A percentile compares a stretch with the other conserved stretches of the same genome.
Evolutionary conservation across 2,329 filamentous ascomycete genomes (phyloP).

Genomic region (Fusarium abutilonis): DNA sequence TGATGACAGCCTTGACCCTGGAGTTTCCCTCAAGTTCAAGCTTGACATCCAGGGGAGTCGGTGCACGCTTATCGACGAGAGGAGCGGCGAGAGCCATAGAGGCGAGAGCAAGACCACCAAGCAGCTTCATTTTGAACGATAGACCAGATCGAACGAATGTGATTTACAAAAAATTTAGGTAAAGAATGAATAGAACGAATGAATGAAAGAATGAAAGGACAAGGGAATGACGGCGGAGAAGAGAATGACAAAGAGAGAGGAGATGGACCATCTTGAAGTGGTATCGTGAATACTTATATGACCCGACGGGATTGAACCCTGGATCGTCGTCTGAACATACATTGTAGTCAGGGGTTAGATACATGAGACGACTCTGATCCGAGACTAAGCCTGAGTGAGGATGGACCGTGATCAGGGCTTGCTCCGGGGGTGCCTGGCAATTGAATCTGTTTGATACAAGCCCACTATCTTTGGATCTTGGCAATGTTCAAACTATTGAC

Average conservation of each 20-base stretch:
- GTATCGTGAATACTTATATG: constrained; percentile 31
- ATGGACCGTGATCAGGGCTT: constrained; percentile 23
- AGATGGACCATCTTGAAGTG: constrained; percentile 6
- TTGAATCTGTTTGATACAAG: constrained; percentile 25
- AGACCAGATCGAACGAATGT: constrained; percentile 26
- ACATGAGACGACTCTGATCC: constrained; percentile 18
- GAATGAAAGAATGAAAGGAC: constrained; percentile 11
- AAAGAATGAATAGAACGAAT: constrained; percentile 15
- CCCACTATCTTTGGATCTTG: neutral
- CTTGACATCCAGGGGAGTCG: constrained; percentile 55
- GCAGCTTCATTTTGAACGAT: constrained; percentile 43
- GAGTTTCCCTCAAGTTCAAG: constrained; percentile 62
- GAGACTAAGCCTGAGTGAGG: neutral
- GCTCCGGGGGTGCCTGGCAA: constrained; percentile 13
- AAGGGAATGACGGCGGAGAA: constrained; percentile 14
- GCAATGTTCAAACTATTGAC: constrained; percentile 4
- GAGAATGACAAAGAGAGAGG: neutral
- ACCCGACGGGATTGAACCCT: constrained; percentile 1
- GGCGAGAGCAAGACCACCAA: constrained; percentile 43
- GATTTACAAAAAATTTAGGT: constrained; percentile 1
- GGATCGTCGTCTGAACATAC: constrained; percentile 12
- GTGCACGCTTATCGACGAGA: constrained; percentile 48
- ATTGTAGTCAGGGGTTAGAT: constrained; percentile 5
- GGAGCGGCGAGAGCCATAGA: constrained; percentile 42
- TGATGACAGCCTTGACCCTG: constrained; percentile 63